Evolutionary conservation across 2,329 filamentous ascomycete genomes (phyloP), one percentile per base, ranked within the genome.

Genomic region (Clarireedia hainanense): DNA sequence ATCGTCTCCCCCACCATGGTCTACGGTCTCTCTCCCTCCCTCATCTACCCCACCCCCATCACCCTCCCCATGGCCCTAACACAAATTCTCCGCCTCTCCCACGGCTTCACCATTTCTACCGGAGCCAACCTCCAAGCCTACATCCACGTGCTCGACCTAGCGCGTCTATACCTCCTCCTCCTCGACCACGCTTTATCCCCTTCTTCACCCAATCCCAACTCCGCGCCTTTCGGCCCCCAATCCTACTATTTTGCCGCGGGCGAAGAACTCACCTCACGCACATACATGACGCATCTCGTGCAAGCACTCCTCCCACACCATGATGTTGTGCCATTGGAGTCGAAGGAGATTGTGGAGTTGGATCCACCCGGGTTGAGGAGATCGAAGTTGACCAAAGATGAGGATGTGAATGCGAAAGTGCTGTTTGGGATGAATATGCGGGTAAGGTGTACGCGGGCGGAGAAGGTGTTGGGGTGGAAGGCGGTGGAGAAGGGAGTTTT

Each of bases 81-180:
- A 6, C 40, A 36, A 1, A 46, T 61, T 23, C 24, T 27, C 15
- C 30, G 20, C 5, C 14, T 55, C 3, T 36, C 42, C 4, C 39
- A 48, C 3, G 59, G 56, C 10, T 61, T 61, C 23, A 58, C 53
- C 20, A 57, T 63, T 10, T 42, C 48, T 14, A 2, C 36, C 5
- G 34, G 34, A 20, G 20, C 14, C 10, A 62, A 58, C 20, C 42
- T 57, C 6, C 52, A 46, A 17, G 46, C 14, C 5, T 57, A 57
- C 14, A 48, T 63, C 37, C 57, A 63, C 39, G 60, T 62, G 15
- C 37, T 47, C 14, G 60, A 63, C 42, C 42, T 55, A 5, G 60
- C 60, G 6, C 15, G 24, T 5, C 23, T 62, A 1, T 61, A 62
- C n/a, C 15, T 57, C 2, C 12, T 46, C 1, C 50, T 62, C 4